Percentiles rank a stretch among this genome's conserved stretches.
phyloP scores from a whole-genome alignment of 2,329 filamentous ascomycete genomes.

The Clarireedia hainanense region DNA sequence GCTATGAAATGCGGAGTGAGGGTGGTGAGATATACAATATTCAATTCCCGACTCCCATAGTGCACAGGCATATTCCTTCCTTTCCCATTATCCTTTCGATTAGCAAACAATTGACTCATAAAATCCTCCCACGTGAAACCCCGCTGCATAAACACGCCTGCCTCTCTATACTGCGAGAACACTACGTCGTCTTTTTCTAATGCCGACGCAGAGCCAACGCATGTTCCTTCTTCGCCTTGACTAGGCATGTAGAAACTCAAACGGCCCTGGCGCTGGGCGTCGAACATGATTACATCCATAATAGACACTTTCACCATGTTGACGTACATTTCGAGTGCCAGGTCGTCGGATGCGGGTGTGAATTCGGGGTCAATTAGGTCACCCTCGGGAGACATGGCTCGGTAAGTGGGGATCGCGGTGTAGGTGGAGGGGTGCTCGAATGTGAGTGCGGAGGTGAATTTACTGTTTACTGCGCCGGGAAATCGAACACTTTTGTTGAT shows the following conservation, averaged over 20 bases:
- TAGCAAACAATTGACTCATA: slow-evolving; percentile 93
- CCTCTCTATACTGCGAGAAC: slow-evolving; percentile 91
- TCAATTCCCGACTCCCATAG: slow-evolving; percentile 76
- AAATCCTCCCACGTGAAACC: slow-evolving; percentile 84
- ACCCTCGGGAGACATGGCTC: slow-evolving; percentile 84
- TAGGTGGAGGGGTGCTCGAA: slow-evolving; percentile 69
- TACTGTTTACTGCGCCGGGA: slow-evolving; percentile 90
- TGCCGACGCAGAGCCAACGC: slow-evolving; percentile 79
- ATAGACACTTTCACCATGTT: slow-evolving; percentile 66
- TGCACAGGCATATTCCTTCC: slow-evolving; percentile 97
- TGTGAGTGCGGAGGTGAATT: slow-evolving; percentile 72
- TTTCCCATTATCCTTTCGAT: slow-evolving; percentile 67
- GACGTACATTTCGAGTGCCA: slow-evolving; percentile 32
- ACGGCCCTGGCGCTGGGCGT: slow-evolving; percentile 73
- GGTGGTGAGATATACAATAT: slow-evolving; percentile 56
- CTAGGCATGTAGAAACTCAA: slow-evolving; percentile 78
- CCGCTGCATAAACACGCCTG: slow-evolving; percentile 82
- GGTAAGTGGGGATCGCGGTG: slow-evolving; percentile 80
- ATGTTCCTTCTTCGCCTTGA: slow-evolving; percentile 63
- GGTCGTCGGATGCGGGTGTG: slow-evolving; percentile 37
- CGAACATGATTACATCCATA: slow-evolving; percentile 97
- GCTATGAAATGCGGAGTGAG: not conserved
- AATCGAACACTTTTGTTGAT: slow-evolving; percentile 44
- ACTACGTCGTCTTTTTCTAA: slow-evolving; percentile 79
- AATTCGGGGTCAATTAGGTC: slow-evolving; percentile 68